These are phyloP conservation scores for Agaricus subrufescens DNA, from an alignment of 768 basidiomycete species.

Conservation along the genomic window DNA sequence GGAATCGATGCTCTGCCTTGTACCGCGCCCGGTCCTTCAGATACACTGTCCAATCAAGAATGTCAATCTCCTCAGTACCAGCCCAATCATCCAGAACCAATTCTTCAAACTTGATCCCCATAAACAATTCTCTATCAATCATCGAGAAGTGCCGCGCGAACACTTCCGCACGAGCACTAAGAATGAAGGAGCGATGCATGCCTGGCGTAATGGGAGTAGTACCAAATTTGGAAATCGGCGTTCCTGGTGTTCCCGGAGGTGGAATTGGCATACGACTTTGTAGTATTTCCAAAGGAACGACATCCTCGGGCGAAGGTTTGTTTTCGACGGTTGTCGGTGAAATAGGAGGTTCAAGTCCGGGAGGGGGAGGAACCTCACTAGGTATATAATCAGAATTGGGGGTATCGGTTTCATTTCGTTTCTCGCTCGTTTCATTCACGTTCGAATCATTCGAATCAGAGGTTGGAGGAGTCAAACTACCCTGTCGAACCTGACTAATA, in stretches of 20 bases:
- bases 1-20: conserved; percentile 56
- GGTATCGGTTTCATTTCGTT: conserved; percentile 18
- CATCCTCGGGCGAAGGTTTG: conserved; percentile 56
- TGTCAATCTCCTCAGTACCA: conserved; percentile 55
- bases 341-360: conserved; percentile 25
- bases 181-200: conserved; percentile 69
- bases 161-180: conserved; percentile 52
- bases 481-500: conserved; percentile 12
- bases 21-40: conserved; percentile 68
- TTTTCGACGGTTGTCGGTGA: conserved; percentile 23
- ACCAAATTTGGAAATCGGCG: conserved; percentile 26
- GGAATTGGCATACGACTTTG: conserved; percentile 45
- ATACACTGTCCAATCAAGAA: conserved; percentile 82
- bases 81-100: conserved; percentile 74
- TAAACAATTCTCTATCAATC: conserved; percentile 86
- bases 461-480: conserved; percentile 11
- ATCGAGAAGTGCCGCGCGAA: conserved; percentile 79
- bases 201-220: conserved; percentile 28
- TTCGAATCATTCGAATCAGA: conserved; percentile 9
- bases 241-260: conserved; percentile 16
- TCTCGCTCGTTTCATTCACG: conserved; percentile 9
- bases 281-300: conserved; percentile 61
- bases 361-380: conserved; percentile 21
- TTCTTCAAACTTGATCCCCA: conserved; percentile 83
- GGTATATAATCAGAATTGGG: conserved; percentile 28